Base-by-base conservation (phyloP, 2,329 filamentous ascomycete genomes). In the Orbilia brochopaga region DNA sequence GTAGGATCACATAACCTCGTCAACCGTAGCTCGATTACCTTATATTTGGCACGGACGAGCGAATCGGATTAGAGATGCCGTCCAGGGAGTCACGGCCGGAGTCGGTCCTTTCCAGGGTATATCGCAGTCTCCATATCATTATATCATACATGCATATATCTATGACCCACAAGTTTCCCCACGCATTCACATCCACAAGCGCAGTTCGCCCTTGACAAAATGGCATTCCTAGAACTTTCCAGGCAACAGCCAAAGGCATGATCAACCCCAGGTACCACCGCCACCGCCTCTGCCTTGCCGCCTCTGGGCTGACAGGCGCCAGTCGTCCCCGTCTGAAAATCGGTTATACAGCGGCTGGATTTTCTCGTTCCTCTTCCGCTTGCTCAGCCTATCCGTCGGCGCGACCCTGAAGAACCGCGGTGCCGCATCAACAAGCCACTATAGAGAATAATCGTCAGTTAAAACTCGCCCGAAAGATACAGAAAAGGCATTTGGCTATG, bases 371-470 rank as follows among this genome's bases (percentile, higher is more conserved):
- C 91, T 89, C 85, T 95, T 94, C 77, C 94, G 83, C 84, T 96
- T 97, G 74, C 89, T 93, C 77, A 99, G 80, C 63, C 86, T 84
- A 78, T 97, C 91, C 37, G 89, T 93, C 0, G 90, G 88, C 17
- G 94, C 93, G 2, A 97, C 91, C 84, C 96, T 96, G 87, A 97
- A 99, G 83, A 97, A 99, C 0, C 92, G 97, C 8, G 95, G 94
- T n/a, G 95, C 94, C 11, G 92, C 93, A 77, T 97, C 92, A 0
- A 97, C 92, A 21, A 99, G 85, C 87, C 86, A 88, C 79, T 80
- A 55, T 17, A 54, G 50, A 61, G 15, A 44, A 75, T 56, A 76
- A 74, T 35, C 72, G 21, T 13, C 37, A 62, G 35, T 24, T 23
- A 15, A 13, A 21, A 15, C 23, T 4, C 10, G 1, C n/a, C 35